Conservation (phyloP, 2,329 filamentous ascomycete species). For the Arthrinium puccinioides region DNA sequence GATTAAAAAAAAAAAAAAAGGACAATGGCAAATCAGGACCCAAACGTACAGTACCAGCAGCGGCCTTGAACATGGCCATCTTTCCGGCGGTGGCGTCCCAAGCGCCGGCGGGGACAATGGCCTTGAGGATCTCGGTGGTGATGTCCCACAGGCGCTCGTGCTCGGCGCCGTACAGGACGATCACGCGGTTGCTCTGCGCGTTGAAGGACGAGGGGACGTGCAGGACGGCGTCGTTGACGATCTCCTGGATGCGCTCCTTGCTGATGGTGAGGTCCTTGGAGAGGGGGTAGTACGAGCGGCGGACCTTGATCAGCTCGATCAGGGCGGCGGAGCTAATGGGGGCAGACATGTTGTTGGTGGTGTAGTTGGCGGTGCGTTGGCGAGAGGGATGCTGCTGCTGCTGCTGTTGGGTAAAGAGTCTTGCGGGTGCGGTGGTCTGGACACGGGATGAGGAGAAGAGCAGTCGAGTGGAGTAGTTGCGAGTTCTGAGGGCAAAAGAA, state of each 20-base stretch:
- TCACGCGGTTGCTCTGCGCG: conserved; percentile 71
- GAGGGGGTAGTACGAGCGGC: conserved; percentile 63
- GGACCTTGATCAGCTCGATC: conserved; percentile 57
- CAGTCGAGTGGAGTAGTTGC: no score
- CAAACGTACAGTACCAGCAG: conserved; percentile 65
- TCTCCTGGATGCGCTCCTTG: conserved; percentile 53
- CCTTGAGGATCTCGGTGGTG: conserved; percentile 55
- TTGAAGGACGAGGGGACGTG: conserved; percentile 81
- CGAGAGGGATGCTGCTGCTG: not conserved
- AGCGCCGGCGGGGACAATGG: conserved; percentile 57
- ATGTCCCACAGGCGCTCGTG: conserved; percentile 87
- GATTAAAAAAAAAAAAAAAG: no score
- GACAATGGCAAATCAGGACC: no score
- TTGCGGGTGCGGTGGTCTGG: not conserved
- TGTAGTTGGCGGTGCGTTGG: conserved; percentile 4
- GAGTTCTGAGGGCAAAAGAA: no score
- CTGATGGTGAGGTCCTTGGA: conserved; percentile 55
- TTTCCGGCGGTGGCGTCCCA: conserved; percentile 45
- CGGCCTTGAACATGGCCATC: conserved; percentile 54
- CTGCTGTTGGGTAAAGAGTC: not conserved
- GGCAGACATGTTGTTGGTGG: conserved; percentile 32
- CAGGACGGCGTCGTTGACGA: conserved; percentile 56
- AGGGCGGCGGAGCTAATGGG: conserved; percentile 40
- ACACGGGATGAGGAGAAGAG: no score
- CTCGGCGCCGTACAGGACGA: conserved; percentile 73